Evolutionary conservation across 177 flowering plant species (phyloP).

Genomic region (Vitis hybrid): DNA sequence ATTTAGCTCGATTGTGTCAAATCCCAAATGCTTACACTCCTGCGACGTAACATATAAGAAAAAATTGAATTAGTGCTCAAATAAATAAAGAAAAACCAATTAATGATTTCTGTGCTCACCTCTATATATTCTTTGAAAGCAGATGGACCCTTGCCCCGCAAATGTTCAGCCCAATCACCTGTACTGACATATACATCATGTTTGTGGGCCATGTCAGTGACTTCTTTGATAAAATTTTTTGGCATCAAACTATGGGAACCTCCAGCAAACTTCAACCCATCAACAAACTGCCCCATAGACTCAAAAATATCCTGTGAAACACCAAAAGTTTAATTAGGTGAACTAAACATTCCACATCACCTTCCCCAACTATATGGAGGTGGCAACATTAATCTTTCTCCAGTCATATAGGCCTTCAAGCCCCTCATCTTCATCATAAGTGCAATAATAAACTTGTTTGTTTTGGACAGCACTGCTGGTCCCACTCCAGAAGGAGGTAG

Average conservation of each 20-base stretch:
- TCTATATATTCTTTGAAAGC: conserved; percentile 74
- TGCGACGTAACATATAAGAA: conserved; percentile 17
- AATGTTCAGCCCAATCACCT: conserved; percentile 91
- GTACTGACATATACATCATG: conserved; percentile 89
- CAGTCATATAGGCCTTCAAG: too few relatives aligned
- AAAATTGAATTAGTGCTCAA: not conserved
- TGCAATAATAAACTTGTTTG: too few relatives aligned
- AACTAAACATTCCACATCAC: not conserved
- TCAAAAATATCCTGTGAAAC: conserved; percentile 73
- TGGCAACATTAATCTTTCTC: not conserved
- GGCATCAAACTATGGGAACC: conserved; percentile 82
- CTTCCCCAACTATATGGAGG: too few relatives aligned
- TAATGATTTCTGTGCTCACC: conserved; percentile 32
- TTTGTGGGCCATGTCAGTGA: conserved; percentile 76
- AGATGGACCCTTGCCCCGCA: conserved; percentile 67
- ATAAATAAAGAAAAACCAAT: not conserved
- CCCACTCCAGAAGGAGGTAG: too few relatives aligned
- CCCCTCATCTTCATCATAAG: not conserved
- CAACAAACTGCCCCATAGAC: conserved; percentile 79
- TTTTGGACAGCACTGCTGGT: too few relatives aligned
- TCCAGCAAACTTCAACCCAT: conserved; percentile 82
- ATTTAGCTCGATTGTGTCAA: conserved; percentile 89
- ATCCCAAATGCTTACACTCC: conserved; percentile 91
- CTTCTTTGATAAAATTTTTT: conserved; percentile 53
- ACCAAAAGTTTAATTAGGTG: not conserved